Evolutionary conservation across 139 green algal species (phyloP), one percentile per base, ranked within the genome.

Genomic region (Auxenochlorella protothecoides): DNA sequence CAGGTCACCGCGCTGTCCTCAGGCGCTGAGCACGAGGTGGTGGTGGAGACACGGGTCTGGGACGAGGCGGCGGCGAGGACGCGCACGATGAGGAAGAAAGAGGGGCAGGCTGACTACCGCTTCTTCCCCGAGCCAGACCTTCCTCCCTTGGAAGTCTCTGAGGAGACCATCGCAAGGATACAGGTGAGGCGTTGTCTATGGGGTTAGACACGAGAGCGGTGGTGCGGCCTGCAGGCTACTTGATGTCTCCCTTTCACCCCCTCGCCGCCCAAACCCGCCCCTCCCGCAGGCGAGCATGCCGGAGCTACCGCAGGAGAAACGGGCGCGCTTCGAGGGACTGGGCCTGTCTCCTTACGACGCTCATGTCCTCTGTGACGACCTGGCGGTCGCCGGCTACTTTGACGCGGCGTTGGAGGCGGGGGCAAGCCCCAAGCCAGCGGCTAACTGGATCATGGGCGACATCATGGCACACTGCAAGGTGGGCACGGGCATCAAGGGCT

Each of bases 91-190:
- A 79, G 92, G 11, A 88, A 79, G 65, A 98, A 98, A 78, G 93
- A 98, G 80, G 93, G 93, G 3, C 82, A 97, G 64, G 94, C 94
- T 5, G 94, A 98, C 78, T 98, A 98, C 86, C 79, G 94, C 53
- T 98, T 98, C 84, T 98, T 98, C 79, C 92, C 93, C 5, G 94
- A 98, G 85, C 94, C 94, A 2, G 94, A 98, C 76, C 82, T 98
- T 57, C 91, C 85, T 6, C 84, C 87, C 9, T 68, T 98, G 59
- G 51, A 74, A 8, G 59, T 96, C 2, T 83, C 65, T 2, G 70
- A 86, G 5, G 72, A 86, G 44, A 75, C 80, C 55, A 70, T 94
- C 51, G 59, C 77, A 5, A 68, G 76, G 9, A 13, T 88, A 11
- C 68, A 78, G 83, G 82, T 85, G 68, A 44, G 65, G 4, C 53